Evolutionary conservation across 352 stramenopile species (phyloP), one percentile per base, ranked within the genome.

Genomic region (Pythium graminicola): DNA sequence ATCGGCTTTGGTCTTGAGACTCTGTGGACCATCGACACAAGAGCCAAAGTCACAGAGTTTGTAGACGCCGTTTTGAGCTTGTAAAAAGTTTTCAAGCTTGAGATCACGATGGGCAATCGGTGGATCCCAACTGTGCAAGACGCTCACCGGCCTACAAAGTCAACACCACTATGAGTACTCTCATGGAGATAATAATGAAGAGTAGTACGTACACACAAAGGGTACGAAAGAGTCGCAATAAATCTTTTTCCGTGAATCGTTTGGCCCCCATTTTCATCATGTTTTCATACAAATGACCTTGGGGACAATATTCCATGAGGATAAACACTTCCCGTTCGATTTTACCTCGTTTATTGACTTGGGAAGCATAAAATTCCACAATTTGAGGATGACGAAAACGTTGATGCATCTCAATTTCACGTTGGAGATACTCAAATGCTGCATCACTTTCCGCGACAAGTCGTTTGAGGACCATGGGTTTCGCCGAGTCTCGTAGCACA

Each of bases 51-150:
- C 92, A 54, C 91, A 98, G 17, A 98, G 63, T 58, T 98, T 97
- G 79, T 97, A 97, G 2, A 94, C 61, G n/a, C 70, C 64, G 39
- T 95, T 87, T 36, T 79, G 83, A 3, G 70, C 79, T 20, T 97
- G 67, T 7, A 99, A 65, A 50, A 99, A 97, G 70, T 99, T 99
- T 62, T 98, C 95, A 22, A 98, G 81, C 72, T 99, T 99, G 19
- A 99, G 69, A 72, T 99, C 95, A 26, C 95, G 84, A 62, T 99
- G 95, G 2, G 95, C 87, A 48, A 99, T 91, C 1, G 95, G 81
- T 24, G 94, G 92, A 26, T 92, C 70, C 35, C 95, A 76, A 28
- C 65, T 54, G 53, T 92, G 78, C 17, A 92, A 54, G 52, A 84
- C 46, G 13, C 63, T 65, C 28, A 89, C 73, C 10, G 80, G 77